These are phyloP conservation scores for Microbotryum saponariae DNA, from an alignment of 1,284 basidiomycete genomes.

Conservation along the genomic window DNA sequence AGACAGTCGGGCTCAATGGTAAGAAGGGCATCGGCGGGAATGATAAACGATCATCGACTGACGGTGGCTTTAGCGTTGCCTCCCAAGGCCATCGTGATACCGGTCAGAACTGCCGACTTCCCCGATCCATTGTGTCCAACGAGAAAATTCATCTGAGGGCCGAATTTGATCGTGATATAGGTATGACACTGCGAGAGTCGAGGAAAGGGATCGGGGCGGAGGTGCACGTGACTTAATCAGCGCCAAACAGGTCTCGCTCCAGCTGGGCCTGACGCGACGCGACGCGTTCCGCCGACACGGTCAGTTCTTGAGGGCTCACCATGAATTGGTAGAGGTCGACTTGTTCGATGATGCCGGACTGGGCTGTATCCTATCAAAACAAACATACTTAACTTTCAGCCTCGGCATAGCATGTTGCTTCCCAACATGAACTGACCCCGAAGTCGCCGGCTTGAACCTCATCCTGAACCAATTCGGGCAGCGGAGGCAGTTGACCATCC, in stretches of 20 bases:
- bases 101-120: constrained; percentile 91
- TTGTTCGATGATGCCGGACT: constrained; percentile 76
- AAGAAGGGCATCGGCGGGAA: too few relatives aligned
- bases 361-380: constrained; percentile 44
- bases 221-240: too few relatives aligned
- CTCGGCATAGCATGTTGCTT: too few relatives aligned
- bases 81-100: constrained; percentile 85
- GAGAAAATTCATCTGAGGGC: constrained; percentile 91
- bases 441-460: too few relatives aligned
- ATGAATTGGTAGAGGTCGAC: constrained; percentile 78
- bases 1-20: not conserved
- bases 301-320: constrained; percentile 38
- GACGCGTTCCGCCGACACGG: too few relatives aligned
- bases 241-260: too few relatives aligned
- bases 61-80: constrained; percentile 85
- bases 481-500: too few relatives aligned
- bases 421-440: too few relatives aligned
- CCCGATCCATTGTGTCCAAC: constrained; percentile 76
- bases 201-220: too few relatives aligned
- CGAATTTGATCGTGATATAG: constrained; percentile 60
- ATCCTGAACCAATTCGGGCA: too few relatives aligned
- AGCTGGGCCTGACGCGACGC: too few relatives aligned
- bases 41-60: constrained; percentile 31
- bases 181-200: constrained; percentile 57
- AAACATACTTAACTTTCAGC: too few relatives aligned